Conservation (phyloP, 805 yeast species). For the Zygosaccharomyces pseudorouxii region DNA sequence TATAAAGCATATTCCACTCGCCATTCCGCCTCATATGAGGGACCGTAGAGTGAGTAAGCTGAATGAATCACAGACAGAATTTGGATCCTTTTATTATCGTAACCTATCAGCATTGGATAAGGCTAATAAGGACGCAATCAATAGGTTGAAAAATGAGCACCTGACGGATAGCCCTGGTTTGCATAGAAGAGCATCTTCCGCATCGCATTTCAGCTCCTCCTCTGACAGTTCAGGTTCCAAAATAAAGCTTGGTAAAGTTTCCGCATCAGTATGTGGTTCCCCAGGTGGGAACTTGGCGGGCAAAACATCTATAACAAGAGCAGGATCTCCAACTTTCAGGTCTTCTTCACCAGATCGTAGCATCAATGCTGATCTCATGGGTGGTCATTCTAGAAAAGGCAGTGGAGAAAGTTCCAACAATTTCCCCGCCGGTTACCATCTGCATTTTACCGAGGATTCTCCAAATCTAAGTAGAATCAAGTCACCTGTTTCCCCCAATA, state of each 20-base stretch:
- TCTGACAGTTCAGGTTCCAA: slow-evolving; percentile 28
- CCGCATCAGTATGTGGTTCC: slow-evolving; percentile 17
- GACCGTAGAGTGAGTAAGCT: slow-evolving; percentile 72
- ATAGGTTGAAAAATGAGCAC: slow-evolving; percentile 80
- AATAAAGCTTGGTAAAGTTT: slow-evolving; percentile 15
- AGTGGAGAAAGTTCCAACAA: slow-evolving; percentile 17
- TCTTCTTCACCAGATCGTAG: slow-evolving; percentile 31
- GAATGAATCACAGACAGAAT: slow-evolving; percentile 66
- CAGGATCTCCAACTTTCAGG: slow-evolving; percentile 26
- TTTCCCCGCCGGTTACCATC: slow-evolving; percentile 8
- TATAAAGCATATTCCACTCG: slow-evolving; percentile 40
- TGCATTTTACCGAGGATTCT: slow-evolving; percentile 24
- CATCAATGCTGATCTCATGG: slow-evolving; percentile 16
- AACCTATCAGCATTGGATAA: slow-evolving; percentile 86
- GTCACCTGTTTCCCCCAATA: slow-evolving; percentile 29
- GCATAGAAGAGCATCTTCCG: slow-evolving; percentile 34
- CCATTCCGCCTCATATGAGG: slow-evolving; percentile 52
- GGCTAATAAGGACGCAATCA: slow-evolving; percentile 90
- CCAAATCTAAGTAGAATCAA: slow-evolving; percentile 24
- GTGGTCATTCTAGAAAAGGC: slow-evolving; percentile 19
- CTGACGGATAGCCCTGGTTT: slow-evolving; percentile 33
- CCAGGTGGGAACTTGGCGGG: slow-evolving; percentile 17
- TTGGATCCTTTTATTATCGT: slow-evolving; percentile 89
- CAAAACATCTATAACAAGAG: slow-evolving; percentile 16
- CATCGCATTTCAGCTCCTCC: slow-evolving; percentile 38